Conservation (phyloP, 106 monocot species). For the Hemerocallis citrina region DNA sequence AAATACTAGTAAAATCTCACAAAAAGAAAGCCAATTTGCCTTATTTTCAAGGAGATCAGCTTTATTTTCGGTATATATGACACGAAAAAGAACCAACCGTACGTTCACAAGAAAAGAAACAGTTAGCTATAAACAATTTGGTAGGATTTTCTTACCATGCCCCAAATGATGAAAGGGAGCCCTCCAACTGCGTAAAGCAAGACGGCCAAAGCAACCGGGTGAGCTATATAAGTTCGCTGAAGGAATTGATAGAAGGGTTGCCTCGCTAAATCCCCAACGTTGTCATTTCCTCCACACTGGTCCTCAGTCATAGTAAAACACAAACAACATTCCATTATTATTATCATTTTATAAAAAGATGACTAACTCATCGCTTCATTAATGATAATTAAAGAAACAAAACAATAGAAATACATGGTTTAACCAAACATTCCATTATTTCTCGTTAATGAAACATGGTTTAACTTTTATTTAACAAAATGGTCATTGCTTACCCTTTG, state of each 20-base stretch:
- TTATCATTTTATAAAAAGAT: no score
- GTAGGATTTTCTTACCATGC: background rate
- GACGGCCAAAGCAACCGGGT: background rate
- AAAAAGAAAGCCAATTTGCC: no score
- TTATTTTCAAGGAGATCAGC: no score
- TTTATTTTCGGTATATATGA: no score
- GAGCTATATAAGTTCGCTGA: background rate
- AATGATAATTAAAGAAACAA: no score
- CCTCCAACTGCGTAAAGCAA: slow-evolving; percentile 6
- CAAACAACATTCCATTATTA: background rate
- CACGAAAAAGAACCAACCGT: no score
- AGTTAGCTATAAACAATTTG: background rate
- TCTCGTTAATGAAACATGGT: no score
- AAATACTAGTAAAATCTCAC: no score
- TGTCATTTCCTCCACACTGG: background rate
- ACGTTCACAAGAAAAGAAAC: background rate
- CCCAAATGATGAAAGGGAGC: background rate
- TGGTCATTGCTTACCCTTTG: background rate
- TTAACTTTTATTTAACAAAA: background rate
- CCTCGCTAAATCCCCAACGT: background rate
- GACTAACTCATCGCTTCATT: no score
- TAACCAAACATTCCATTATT: no score
- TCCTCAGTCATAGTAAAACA: no score
- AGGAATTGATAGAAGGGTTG: slow-evolving; percentile 4
- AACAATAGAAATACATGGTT: no score